Evolutionary conservation across 768 basidiomycete species (phyloP), one percentile per base, ranked within the genome.

Genomic region (Russula abietina): DNA sequence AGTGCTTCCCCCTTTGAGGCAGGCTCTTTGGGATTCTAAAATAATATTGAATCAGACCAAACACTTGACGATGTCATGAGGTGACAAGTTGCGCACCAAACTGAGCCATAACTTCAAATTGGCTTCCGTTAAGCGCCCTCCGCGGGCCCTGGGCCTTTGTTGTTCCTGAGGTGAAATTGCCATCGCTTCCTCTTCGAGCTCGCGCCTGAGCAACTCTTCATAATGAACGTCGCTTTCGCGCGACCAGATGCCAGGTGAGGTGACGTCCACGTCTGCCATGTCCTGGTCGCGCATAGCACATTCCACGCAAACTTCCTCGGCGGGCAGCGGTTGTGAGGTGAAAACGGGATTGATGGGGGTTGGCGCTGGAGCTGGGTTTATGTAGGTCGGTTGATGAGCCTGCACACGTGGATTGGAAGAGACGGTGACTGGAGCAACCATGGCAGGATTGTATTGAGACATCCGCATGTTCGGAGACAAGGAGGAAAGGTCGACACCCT

Each of bases 281-380:
- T 99, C 97, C 71, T 96, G 85, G 74, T 99, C 97, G 36, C 97
- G 87, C 95, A 98, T 98, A 61, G 97, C 89, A 71, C 97, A 99
- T 74, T 98, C 97, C 39, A 97, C 79, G 69, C 96, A 99, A 33
- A 98, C 77, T 73, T 98, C 96, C 69, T 91, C 89, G 5, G 69
- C 70, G 26, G 79, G 82, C 16, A 77, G 77, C 36, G 85, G 69
- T 26, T 61, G 57, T n/a, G 54, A 82, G 0, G 82, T 79, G 69
- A 83, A 85, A 4, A 85, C 79, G 3, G 87, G 81, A 64, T 87
- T 85, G 54, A 86, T 78, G 46, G 86, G 78, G 56, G 79, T 81
- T 14, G 81, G 79, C 1, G 81, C 71, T 64, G 75, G 64, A 0
- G 75, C 70, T 49, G 85, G 84, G 5, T 81, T 86, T 67, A 90